These are phyloP conservation scores for Sarocladium brachiariae DNA, from an alignment of 2,329 filamentous ascomycete genomes.

Conservation along the genomic window DNA sequence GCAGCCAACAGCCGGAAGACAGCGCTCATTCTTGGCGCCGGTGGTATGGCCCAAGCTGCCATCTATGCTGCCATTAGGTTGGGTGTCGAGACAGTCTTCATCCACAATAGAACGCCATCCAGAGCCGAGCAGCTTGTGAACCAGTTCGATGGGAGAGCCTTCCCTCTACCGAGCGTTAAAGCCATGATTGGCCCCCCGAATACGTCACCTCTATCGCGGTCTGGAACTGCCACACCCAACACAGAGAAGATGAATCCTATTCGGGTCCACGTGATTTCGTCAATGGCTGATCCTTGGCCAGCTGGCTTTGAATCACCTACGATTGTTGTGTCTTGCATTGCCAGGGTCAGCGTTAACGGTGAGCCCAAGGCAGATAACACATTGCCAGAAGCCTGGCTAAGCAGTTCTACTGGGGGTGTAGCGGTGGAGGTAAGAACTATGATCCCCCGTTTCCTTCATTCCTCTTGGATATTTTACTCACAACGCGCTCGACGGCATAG, in stretches of 20 bases:
- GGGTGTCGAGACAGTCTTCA: constrained; percentile 51
- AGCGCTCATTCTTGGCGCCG: constrained; percentile 40
- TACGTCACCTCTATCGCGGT: constrained; percentile 4
- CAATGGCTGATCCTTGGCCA: constrained; percentile 14
- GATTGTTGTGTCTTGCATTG: constrained; percentile 14
- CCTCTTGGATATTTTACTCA: too few relatives aligned
- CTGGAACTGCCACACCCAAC: not conserved
- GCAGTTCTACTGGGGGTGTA: constrained; percentile 51
- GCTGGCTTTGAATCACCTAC: constrained; percentile 11
- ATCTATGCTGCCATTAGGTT: constrained; percentile 54
- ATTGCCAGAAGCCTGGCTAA: constrained; percentile 48
- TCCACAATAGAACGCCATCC: constrained; percentile 48
- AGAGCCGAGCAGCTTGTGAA: constrained; percentile 44
- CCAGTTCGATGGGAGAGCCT: constrained; percentile 16
- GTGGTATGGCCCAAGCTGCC: constrained; percentile 34
- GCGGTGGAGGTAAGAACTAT: constrained; percentile 32
- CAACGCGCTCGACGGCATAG: not conserved
- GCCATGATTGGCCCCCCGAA: constrained; percentile 11
- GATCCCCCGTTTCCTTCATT: too few relatives aligned
- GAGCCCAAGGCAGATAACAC: constrained; percentile 31
- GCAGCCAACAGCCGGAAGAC: constrained; percentile 32
- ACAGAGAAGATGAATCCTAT: not conserved
- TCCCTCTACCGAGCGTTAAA: not conserved
- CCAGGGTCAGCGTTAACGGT: constrained; percentile 9
- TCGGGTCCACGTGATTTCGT: constrained; percentile 21